Conservation (phyloP, 75 land plant genomes). For the Pinus taeda region DNA sequence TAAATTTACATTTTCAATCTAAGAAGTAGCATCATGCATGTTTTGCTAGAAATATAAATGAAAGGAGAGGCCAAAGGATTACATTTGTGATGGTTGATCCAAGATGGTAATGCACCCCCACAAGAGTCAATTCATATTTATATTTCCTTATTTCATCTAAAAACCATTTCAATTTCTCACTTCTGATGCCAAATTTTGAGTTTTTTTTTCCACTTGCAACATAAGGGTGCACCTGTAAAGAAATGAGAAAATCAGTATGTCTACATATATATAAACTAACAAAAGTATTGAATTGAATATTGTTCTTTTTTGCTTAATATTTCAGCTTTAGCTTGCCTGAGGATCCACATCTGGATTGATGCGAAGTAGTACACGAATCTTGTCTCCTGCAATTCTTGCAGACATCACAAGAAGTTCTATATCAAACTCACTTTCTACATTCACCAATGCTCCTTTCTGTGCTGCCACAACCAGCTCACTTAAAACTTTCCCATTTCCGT, state of each 20-base stretch:
- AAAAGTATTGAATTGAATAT: background rate
- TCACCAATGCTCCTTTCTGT: slow-evolving; percentile 78
- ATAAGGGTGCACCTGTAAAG: slow-evolving; percentile 83
- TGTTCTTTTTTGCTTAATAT: background rate
- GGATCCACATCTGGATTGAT: slow-evolving; percentile 98
- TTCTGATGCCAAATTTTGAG: slow-evolving; percentile 94
- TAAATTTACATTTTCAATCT: background rate
- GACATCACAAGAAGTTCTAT: slow-evolving; percentile 75
- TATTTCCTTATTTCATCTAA: slow-evolving; percentile 76
- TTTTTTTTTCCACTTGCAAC: slow-evolving; percentile 95
- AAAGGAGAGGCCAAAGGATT: background rate
- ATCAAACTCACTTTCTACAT: slow-evolving; percentile 95
- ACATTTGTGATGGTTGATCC: slow-evolving; percentile 98
- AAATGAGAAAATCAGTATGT: background rate
- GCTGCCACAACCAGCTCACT: slow-evolving; percentile 90
- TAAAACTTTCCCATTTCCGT: slow-evolving; percentile 91
- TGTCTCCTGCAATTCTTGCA: slow-evolving; percentile 63
- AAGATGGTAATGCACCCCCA: slow-evolving; percentile 91
- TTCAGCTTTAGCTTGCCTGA: slow-evolving; percentile 47
- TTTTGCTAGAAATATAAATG: background rate
- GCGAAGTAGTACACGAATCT: slow-evolving; percentile 74
- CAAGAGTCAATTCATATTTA: slow-evolving; percentile 73
- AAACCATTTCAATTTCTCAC: slow-evolving; percentile 92
- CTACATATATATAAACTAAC: background rate
- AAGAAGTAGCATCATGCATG: background rate